Base-by-base conservation (phyloP, 768 basidiomycete genomes). In the Pulveroboletus sp. region DNA sequence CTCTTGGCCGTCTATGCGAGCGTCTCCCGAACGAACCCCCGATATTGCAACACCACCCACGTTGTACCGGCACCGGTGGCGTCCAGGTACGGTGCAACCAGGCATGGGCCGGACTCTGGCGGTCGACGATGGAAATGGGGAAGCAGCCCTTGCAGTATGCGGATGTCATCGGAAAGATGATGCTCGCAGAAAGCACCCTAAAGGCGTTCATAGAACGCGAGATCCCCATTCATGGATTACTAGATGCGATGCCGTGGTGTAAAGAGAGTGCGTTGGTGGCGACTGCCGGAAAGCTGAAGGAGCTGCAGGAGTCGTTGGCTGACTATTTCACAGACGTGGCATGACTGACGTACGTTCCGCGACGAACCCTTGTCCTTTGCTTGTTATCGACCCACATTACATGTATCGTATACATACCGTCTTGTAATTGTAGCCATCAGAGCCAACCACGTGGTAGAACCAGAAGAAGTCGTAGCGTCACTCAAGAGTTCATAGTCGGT, bases 61-160 rank as follows among this genome's bases (percentile, higher is more conserved):
- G 73, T 22, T 79, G 78, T 57, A 63, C 63, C 9, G 66, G 66
- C 56, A 63, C 63, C 9, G 66, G 66, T 1, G 59, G 68, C 29
- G 64, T 64, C 16, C 67, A 70, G 54, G 69, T 68, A 22, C 64
- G 69, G 31, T 80, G 79, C 51, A 67, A 68, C 52, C 72, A 75
- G 50, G 70, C 70, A 17, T 80, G 77, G 70, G 66, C 60, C 12
- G 63, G 63, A 29, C 61, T 78, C 30, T 81, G 79, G 79, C 71
- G 69, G 53, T 61, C 63, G 22, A 69, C 73, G 20, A 55, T 75
- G 32, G 73, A 73, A 34, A 68, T 65, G 59, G 65, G 65, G 35
- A 65, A 60, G 50, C 67, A 73, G 22, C 74, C 68, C 20, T 52
- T 77, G 38, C 73, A 71, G 54, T 65, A 69, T 31, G 71, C 71